Evolutionary conservation across 768 basidiomycete species (phyloP).

Genomic region (Hygrophorus russula): DNA sequence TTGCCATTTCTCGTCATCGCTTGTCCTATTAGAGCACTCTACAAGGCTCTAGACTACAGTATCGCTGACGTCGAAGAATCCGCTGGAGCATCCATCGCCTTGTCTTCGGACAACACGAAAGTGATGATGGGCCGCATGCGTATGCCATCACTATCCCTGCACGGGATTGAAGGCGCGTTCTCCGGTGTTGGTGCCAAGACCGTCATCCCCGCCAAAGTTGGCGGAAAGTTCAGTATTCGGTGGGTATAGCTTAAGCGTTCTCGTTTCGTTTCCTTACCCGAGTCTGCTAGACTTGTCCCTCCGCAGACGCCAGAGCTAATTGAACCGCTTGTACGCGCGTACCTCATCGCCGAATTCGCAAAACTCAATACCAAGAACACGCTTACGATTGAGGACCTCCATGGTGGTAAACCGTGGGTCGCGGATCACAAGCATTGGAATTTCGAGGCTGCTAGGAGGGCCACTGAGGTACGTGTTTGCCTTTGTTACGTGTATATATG

Average conservation of each 20-base stretch:
- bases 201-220: slow-evolving; percentile 84
- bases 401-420: slow-evolving; percentile 88
- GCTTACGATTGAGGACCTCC: slow-evolving; percentile 55
- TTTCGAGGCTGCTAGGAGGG: slow-evolving; percentile 77
- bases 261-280: not conserved
- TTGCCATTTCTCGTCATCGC: not conserved
- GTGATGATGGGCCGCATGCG: slow-evolving; percentile 94
- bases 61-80: slow-evolving; percentile 63
- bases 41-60: slow-evolving; percentile 64
- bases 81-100: slow-evolving; percentile 63
- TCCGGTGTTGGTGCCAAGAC: slow-evolving; percentile 77
- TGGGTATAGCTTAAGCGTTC: slow-evolving; percentile 20
- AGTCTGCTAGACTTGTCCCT: slow-evolving; percentile 55
- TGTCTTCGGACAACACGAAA: slow-evolving; percentile 65
- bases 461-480: slow-evolving; percentile 52
- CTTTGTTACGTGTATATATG: not conserved
- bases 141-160: slow-evolving; percentile 76
- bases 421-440: slow-evolving; percentile 85
- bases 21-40: slow-evolving; percentile 44
- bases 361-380: slow-evolving; percentile 82
- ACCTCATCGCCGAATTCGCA: slow-evolving; percentile 70
- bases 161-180: slow-evolving; percentile 96
- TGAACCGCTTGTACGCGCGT: slow-evolving; percentile 56
- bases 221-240: slow-evolving; percentile 93
- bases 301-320: slow-evolving; percentile 74